Evolutionary conservation across 129 eudicot species (phyloP), one percentile per base, ranked within the genome.

Genomic region (Helichrysum umbraculigerum): DNA sequence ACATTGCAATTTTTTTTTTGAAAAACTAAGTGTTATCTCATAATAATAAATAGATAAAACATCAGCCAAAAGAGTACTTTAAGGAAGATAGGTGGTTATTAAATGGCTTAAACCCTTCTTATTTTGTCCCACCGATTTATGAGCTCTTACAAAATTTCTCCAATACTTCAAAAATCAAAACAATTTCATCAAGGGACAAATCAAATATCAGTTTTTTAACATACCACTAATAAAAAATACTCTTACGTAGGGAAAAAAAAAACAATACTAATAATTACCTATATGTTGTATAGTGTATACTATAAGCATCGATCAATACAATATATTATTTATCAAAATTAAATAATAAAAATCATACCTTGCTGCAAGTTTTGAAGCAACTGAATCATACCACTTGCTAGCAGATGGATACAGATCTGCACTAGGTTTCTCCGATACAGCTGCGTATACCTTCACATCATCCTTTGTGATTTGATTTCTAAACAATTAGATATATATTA

Each of bases 371-470:
- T 86, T 76, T 5, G 87, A 39, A 19, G 82, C 81, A 47, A 95
- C 85, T 50, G 82, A 44, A 8, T 74, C 79, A 69, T 82, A 95
- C 99, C 99, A 95, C 87, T 86, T 75, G 84, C 92, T 82, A 35
- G 93, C 99, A 80, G 81, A 87, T 9, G 99, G 89, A 84, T 84
- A 95, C 3, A 81, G 82, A 75, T 86, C 94, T 19, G 78, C 75
- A 17, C 86, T 81, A 1, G 97, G 97, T 72, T 87, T 84, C 81
- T 71, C 86, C 73, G 17, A 54, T 47, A 91, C 84, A 60, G 93
- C 88, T 0, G 92, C 97, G 47, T 84, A 95, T 11, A 95, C 97
- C 89, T 91, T 95, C 51, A 89, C 82, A 78, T 95, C 99, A 82
- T 91, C 97, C 76, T 87, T 93, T 1, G 96, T 87, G 20, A 93